Base-by-base conservation (phyloP, 2,329 filamentous ascomycete genomes). In the Aspergillus ustus region DNA sequence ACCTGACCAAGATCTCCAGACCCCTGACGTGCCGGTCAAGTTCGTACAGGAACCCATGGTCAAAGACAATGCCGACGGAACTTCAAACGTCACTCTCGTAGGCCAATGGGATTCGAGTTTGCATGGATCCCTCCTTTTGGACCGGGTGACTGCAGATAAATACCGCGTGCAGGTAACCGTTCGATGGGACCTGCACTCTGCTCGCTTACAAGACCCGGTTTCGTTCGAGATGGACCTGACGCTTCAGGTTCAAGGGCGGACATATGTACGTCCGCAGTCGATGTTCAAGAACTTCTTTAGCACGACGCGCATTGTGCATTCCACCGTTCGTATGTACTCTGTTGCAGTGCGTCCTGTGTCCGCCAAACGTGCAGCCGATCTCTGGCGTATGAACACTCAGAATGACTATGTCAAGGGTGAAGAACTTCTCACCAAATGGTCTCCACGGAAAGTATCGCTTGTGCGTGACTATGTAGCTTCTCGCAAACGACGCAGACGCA, bases 371-470 rank as follows among this genome's bases (percentile, higher is more conserved):
- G 92, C 93, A 0, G 92, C 92, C 3, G 95, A 99, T 74, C 83
- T 99, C 13, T 99, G 95, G 95, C 88, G 95, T 58, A 92, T 98
- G 88, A 96, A 93, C 75, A 98, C 93, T 17, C 89, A 92, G 62
- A 91, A 96, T 70, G 92, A 96, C 75, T 98, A 97, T 73, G 91
- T 99, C 70, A 97, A 97, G 76, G 95, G 95, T 59, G 93, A 99
- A 77, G 95, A 99, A 76, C 85, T 89, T 52, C 82, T 99, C 44
- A 88, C 84, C 2, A 88, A 88, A 60, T 99, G 95, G 95, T 88
- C 89, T 7, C 94, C 95, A 2, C 87, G 95, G 46, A 93, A 95
- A 40, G 91, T 98, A 2, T 96, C 92, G 0, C 81, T 99, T 0
- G 89, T 99, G n/a, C 87, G 89, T 61, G 95, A 99, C 76, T 97